phyloP scores from a whole-genome alignment of 331 rosid genomes.

The Arachis monticola region DNA sequence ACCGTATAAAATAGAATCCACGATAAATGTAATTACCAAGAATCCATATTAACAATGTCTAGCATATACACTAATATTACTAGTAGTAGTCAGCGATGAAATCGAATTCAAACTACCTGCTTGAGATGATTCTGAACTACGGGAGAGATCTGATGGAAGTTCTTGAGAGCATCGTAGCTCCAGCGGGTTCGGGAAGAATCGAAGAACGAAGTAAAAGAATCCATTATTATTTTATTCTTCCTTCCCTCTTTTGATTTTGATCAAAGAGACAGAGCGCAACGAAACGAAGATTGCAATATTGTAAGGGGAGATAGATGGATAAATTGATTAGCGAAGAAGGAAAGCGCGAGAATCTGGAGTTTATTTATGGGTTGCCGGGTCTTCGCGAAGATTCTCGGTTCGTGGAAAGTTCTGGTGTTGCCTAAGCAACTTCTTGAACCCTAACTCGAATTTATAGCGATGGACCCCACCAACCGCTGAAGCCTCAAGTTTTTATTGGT shows the following conservation, averaged over 20 bases:
- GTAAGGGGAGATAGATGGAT: not conserved
- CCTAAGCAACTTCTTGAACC: not conserved
- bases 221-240: slow-evolving; percentile 46
- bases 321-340: not conserved
- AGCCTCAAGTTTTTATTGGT: no score
- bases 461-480: not conserved
- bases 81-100: not conserved
- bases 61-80: no score
- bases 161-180: slow-evolving; percentile 77
- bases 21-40: no score
- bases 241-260: not conserved
- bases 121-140: slow-evolving; percentile 74
- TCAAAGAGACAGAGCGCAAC: not conserved
- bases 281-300: not conserved
- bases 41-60: not conserved
- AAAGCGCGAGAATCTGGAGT: not conserved
- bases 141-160: slow-evolving; percentile 76
- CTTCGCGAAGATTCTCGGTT: not conserved
- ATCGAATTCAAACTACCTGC: slow-evolving; percentile 42
- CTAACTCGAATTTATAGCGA: not conserved
- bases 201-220: slow-evolving; percentile 63
- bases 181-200: slow-evolving; percentile 63
- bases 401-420: not conserved
- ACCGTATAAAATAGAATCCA: no score
- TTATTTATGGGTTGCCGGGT: not conserved